These are phyloP conservation scores for Aspergillus nanangensis DNA, from an alignment of 495 filamentous ascomycete species.

Conservation along the genomic window DNA sequence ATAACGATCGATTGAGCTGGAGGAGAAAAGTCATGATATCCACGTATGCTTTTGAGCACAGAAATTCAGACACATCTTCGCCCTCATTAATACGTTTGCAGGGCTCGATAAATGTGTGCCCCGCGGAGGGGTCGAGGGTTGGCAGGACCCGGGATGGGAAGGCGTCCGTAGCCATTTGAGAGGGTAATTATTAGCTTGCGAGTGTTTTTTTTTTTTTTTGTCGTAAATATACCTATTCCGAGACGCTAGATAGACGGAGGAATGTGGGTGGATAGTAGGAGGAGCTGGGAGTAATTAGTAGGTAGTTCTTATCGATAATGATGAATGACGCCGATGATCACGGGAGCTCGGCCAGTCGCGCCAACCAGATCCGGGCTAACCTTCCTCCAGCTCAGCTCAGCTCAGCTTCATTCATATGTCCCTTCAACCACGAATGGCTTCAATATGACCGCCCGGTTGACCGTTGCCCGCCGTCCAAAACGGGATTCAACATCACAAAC, in stretches of 20 bases:
- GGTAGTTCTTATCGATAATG: too few species aligned
- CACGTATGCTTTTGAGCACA: conserved; percentile 72
- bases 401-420: not conserved
- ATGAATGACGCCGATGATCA: too few species aligned
- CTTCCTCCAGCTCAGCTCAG: not conserved
- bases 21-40: conserved; percentile 83
- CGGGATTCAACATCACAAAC: conserved; percentile 11
- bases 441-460: conserved; percentile 9
- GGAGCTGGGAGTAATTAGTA: too few species aligned
- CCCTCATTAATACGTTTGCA: conserved; percentile 77
- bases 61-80: conserved; percentile 71
- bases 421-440: not conserved
- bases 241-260: not conserved
- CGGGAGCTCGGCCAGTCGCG: too few species aligned
- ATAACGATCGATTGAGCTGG: conserved; percentile 85
- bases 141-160: conserved; percentile 25
- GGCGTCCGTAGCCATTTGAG: conserved; percentile 19
- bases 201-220: too few species aligned
- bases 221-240: too few species aligned
- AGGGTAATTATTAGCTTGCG: not conserved
- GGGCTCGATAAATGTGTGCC: conserved; percentile 31
- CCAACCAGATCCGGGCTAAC: too few species aligned
- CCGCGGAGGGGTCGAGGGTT: conserved; percentile 20
- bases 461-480: conserved; percentile 7
- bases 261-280: too few species aligned